Evolutionary conservation across 169 alveolate genomes (phyloP), one percentile per base, ranked within the genome.

Genomic region (Plasmodium vivax): DNA sequence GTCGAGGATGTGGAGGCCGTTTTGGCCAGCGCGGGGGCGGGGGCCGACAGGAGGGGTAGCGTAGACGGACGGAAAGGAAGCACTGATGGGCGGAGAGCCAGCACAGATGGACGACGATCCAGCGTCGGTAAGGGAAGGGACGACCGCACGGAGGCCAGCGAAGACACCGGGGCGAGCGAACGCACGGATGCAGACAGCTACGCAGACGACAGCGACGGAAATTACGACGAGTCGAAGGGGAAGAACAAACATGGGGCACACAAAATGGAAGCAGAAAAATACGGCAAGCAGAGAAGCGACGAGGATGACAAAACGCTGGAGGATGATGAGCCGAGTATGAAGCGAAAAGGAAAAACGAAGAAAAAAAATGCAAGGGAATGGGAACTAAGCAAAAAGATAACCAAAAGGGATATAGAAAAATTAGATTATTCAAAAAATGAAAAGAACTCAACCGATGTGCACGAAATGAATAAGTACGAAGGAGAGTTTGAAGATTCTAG

Each of bases 361-460:
- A 92, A 74, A 82, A 92, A 83, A 92, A 82, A 79, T 23, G 95
- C 92, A 30, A 80, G 91, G 54, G 95, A 80, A 92, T 92, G 93
- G 93, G 93, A 80, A 92, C 73, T 84, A 58, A 82, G 83, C 54
- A 68, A 85, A 56, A 85, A 85, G 58, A 30, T 79, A 71, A 77
- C 91, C 7, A 79, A 81, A 92, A 71, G 56, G 54, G 93, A 92
- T 47, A 82, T 84, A 3, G 92, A 58, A 43, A 84, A 85, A 92
- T 84, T 84, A 58, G 90, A 85, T 68, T 92, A 75, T 56, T 82
- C 93, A 16, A 79, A 79, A 92, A 73, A 82, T 45, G 83, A 72
- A 9, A 51, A 83, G 23, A 77, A 47, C 30, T 36, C 38, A 54
- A 74, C 83, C 30, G 41, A 92, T 74, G 23, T 27, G 19, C 72